Evolutionary conservation across 169 alveolate genomes (phyloP), one percentile per base, ranked within the genome.

Genomic region (Plasmodium inui): DNA sequence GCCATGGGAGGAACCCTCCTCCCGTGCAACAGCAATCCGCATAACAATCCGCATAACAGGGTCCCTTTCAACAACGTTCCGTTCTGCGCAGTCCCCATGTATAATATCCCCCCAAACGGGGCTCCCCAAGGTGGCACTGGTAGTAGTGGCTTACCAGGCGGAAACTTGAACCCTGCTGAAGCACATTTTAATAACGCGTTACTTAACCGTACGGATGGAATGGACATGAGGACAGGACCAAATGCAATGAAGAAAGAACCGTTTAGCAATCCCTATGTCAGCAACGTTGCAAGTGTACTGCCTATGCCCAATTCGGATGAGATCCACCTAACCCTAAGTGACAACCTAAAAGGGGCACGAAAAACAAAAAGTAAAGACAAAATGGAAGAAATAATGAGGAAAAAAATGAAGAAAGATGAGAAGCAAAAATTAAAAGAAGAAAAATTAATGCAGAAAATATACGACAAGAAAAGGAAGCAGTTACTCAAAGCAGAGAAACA

Each of bases 341-440:
- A 22, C n/a, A 14, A 26, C 19, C 55, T 34, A 19, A 53, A 17
- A 57, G 22, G 41, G 70, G 9, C 71, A 46, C 32, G 55, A 41
- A 70, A 41, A 84, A 37, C 14, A 0, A 84, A 70, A 30, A 57
- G 81, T 53, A 39, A 32, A 53, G 12, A 41, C 37, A 34, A 86
- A 74, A 28, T 32, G 6, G 93, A 86, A 50, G 93, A 76, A 7
- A 73, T 86, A 44, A 50, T 86, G 71, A 86, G 28, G 67, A 86
- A 76, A 37, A 53, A 86, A 70, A 70, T 86, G 44, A 86, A 74
- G 19, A 76, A 86, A 86, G 93, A 86, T 55, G 93, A 86, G 7
- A 86, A 86, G 55, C 61, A 74, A 86, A 86, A 86, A 86, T 74
- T 86, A 37, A 86, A 86, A 73, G 93, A 86, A 76, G 37, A 86